Percentiles rank a stretch among this genome's conserved stretches.
These are phyloP conservation scores for Oryza meridionalis DNA, from an alignment of 176 grass and related monocot species.

Conservation along the genomic window DNA sequence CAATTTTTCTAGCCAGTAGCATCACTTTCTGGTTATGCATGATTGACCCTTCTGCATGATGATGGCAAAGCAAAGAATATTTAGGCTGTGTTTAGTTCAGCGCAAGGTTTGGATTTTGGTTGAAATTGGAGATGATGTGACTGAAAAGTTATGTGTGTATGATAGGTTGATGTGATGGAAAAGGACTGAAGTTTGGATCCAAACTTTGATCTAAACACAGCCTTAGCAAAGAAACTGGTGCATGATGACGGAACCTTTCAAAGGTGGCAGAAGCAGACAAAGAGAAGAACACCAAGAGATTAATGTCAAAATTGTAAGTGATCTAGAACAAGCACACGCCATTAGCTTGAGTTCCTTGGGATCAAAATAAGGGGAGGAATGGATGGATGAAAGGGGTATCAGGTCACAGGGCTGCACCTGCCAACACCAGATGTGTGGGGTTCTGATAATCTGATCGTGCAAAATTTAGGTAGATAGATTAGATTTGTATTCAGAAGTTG, in stretches of 20 bases:
- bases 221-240: background rate
- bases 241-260: slow-evolving; percentile 18
- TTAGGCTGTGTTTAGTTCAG: no score
- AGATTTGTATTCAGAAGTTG: no score
- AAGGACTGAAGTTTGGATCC: no score
- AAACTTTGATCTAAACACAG: no score
- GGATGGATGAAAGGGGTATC: background rate
- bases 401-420: background rate
- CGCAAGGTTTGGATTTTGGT: no score
- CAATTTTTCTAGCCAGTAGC: background rate
- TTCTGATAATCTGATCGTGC: background rate
- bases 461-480: background rate
- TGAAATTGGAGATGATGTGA: no score
- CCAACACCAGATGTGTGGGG: background rate
- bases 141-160: no score
- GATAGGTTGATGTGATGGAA: no score
- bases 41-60: slow-evolving; percentile 1
- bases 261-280: slow-evolving; percentile 15
- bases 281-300: background rate
- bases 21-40: background rate
- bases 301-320: slow-evolving; percentile 4
- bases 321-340: background rate
- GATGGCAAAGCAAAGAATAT: background rate
- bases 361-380: slow-evolving; percentile 42
- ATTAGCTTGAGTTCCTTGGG: slow-evolving; percentile 31